phyloP scores from a whole-genome alignment of 225 moss, liverwort and hornwort species.

The Antitrichia curtipendula region DNA sequence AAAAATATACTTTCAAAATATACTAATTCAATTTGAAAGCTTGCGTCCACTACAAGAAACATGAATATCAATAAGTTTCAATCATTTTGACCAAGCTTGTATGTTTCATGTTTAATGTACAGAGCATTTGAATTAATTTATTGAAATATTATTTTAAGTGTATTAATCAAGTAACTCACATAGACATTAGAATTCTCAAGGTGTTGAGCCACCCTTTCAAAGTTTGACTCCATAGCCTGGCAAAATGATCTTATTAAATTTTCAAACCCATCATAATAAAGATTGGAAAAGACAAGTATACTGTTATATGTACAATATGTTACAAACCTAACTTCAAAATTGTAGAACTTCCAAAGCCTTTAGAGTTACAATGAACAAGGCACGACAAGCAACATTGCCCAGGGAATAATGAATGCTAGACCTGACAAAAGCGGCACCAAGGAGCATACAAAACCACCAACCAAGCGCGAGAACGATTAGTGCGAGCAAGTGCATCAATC shows the following conservation, averaged over 20 bases:
- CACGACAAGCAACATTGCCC: neutral
- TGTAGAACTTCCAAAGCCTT: neutral
- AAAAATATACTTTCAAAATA: neutral
- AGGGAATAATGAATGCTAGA: neutral
- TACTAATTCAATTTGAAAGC: neutral
- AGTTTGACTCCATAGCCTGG: slow-evolving; percentile 17
- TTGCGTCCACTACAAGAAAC: neutral
- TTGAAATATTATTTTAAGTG: neutral
- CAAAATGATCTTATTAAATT: neutral
- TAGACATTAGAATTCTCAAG: slow-evolving; percentile 12
- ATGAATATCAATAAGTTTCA: neutral
- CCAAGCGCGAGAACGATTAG: slow-evolving; percentile 20
- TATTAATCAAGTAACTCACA: neutral
- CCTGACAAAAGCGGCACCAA: slow-evolving; percentile 39
- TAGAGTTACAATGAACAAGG: neutral
- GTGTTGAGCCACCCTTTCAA: slow-evolving; percentile 18
- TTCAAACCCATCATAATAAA: too few relatives aligned
- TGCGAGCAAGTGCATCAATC: slow-evolving; percentile 17
- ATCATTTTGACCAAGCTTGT: neutral
- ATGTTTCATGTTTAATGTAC: neutral
- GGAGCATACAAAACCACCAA: slow-evolving; percentile 43
- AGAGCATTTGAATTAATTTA: neutral
- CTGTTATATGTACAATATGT: too few relatives aligned
- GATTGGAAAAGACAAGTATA: neutral
- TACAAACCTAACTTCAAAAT: neutral